Base-by-base conservation (phyloP, 2,329 filamentous ascomycete genomes). In the Pseudogymnoascus sp. region DNA sequence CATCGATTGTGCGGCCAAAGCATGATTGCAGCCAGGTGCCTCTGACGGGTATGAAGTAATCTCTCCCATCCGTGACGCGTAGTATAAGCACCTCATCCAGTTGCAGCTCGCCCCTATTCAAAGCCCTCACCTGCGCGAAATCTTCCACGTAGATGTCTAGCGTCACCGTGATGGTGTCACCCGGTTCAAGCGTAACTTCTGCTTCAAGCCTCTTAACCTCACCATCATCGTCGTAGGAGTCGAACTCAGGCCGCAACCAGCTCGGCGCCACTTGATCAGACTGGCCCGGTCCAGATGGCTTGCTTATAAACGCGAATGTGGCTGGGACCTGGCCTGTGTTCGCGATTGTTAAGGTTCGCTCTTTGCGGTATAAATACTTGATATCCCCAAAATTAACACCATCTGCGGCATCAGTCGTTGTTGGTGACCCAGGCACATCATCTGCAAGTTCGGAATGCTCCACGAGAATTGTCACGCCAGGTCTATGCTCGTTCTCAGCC, bases 41-140 rank as follows among this genome's bases (percentile, higher is more conserved):
- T 25, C 83, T 86, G 0, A 96, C 79, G 0, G 92, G 88, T 39
- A 99, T 84, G 71, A 99, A 99, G 71, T 97, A 89, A 69, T 99
- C 94, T 58, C 92, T 83, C 0, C 95, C 95, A 60, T 88, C 84
- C 9, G 85, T 81, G 4, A 99, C 89, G 0, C 92, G 86, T 7
- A 99, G 80, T 1, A 99, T 87, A 6, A 99, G 79, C 2, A 99
- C 87, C 66, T 97, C 92, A 65, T 97, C 93, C 0, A 99, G 77
- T 6, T 77, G 78, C 3, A 78, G 72, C 1, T 80, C 78, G 13
- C 83, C 85, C 61, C 87, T 80, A 67, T 97, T 97, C 37, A 99
- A 79, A 1, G 80, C 77, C 15, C 83, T 84, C 0, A 90, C 85
- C 15, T 88, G 81, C 0, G 80, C 73, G 3, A 90, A 74, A 48